Evolutionary conservation across 169 alveolate species (phyloP).

Genomic region (Plasmodium yoelii): DNA sequence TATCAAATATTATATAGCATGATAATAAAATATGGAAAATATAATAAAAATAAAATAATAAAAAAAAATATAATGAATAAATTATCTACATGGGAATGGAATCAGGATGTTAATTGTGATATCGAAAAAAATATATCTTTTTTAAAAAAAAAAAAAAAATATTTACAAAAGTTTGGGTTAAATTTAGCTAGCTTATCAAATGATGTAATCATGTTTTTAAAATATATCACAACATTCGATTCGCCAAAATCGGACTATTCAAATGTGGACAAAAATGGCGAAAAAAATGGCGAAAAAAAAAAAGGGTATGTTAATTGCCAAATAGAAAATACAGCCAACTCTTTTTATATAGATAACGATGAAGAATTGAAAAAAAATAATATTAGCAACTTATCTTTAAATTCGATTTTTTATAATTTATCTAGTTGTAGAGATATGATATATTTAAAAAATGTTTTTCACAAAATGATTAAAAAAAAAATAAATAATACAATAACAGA

Average conservation of each 20-base stretch:
- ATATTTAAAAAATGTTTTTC: not conserved
- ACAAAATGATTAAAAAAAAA: conserved; percentile 20
- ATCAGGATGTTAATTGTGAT: not conserved
- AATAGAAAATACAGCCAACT: not conserved
- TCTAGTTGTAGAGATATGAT: not conserved
- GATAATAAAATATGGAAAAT: conserved; percentile 24
- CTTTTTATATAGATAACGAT: not conserved
- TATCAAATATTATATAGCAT: conserved; percentile 26
- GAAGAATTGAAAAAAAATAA: not conserved
- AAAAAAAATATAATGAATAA: conserved; percentile 7
- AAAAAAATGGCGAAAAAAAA: too few relatives aligned
- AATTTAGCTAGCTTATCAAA: conserved; percentile 3
- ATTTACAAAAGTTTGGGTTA: conserved; percentile 40
- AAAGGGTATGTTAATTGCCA: not conserved
- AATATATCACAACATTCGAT: conserved; percentile 1
- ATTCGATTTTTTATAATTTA: not conserved
- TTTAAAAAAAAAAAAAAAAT: conserved; percentile 22
- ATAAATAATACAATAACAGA: conserved; percentile 1
- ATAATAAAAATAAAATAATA: conserved; percentile 21
- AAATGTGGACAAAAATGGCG: too few relatives aligned
- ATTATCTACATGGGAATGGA: not conserved
- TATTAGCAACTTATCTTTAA: not conserved
- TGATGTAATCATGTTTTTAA: conserved; percentile 19
- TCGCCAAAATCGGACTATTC: not conserved
- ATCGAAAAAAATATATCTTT: conserved; percentile 12